Percentiles rank a stretch among this genome's conserved stretches.
Evolutionary conservation across 2,329 filamentous ascomycete species (phyloP).

Genomic region (Diaporthe velutina): DNA sequence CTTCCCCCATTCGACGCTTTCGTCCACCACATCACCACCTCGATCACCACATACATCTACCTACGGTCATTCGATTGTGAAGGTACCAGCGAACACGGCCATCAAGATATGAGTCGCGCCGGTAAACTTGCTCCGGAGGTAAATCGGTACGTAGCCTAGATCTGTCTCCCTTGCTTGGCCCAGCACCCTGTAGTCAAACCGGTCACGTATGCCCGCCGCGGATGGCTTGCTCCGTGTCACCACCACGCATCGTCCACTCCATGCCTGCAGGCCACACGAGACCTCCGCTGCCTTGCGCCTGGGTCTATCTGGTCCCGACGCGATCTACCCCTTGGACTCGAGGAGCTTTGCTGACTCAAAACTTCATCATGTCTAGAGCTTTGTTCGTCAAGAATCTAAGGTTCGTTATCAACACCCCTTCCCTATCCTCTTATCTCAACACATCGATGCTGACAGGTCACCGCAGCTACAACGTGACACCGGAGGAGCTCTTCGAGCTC

Average conservation of each 20-base stretch:
- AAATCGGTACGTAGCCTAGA: constrained; percentile 80
- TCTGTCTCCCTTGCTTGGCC: constrained; percentile 46
- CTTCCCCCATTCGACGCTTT: constrained; percentile 13
- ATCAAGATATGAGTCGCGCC: constrained; percentile 93
- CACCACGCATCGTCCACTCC: constrained; percentile 22
- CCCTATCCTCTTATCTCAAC: constrained; percentile 57
- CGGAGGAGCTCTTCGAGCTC: constrained; percentile 97
- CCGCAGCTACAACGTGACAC: constrained; percentile 95
- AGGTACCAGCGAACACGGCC: constrained; percentile 43
- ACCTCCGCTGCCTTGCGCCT: background rate
- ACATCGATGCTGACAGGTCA: constrained; percentile 43
- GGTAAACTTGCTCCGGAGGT: constrained; percentile 99
- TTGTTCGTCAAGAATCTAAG: constrained; percentile 99
- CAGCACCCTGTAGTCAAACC: constrained; percentile 5
- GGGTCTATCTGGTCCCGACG: constrained; percentile 3
- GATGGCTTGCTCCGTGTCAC: constrained; percentile 25
- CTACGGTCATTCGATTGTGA: constrained; percentile 37
- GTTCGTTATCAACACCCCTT: constrained; percentile 72
- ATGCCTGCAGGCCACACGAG: constrained; percentile 12
- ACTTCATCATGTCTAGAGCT: constrained; percentile 72
- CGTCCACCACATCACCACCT: constrained; percentile 23
- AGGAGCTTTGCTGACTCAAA: constrained; percentile 44
- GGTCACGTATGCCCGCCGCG: background rate
- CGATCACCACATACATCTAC: constrained; percentile 16
- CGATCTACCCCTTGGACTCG: background rate